These are phyloP conservation scores for Lathyrus aphaca DNA, from an alignment of 306 rosid species.

Conservation along the genomic window DNA sequence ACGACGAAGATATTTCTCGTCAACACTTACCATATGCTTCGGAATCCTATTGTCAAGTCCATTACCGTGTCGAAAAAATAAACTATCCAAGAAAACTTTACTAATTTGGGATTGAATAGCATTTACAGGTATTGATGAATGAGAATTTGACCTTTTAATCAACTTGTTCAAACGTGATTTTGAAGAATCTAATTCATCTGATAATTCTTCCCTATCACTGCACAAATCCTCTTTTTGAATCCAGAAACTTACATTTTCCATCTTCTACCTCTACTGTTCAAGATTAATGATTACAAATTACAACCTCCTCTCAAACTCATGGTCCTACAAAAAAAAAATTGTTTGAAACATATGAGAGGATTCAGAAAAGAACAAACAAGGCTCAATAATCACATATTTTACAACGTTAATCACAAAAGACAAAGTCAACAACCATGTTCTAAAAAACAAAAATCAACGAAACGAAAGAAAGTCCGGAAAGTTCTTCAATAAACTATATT, in stretches of 20 bases:
- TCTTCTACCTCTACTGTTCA: conserved; percentile 48
- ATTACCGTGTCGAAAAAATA: conserved; percentile 48
- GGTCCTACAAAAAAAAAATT: conserved; percentile 31
- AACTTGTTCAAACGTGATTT: conserved; percentile 57
- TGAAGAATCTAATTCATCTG: conserved; percentile 48
- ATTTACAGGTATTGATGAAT: conserved; percentile 53
- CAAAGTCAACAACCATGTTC: conserved; percentile 36
- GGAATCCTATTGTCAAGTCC: conserved; percentile 71
- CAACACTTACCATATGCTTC: conserved; percentile 73
- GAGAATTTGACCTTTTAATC: conserved; percentile 59
- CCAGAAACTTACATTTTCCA: conserved; percentile 58
- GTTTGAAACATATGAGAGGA: conserved; percentile 33
- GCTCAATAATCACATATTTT: conserved; percentile 16
- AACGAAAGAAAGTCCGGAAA: conserved; percentile 46
- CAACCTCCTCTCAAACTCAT: conserved; percentile 41
- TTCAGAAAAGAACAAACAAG: conserved; percentile 42
- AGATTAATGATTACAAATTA: conserved; percentile 39
- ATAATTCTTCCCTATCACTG: conserved; percentile 53
- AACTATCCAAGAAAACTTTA: conserved; percentile 52
- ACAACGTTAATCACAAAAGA: conserved; percentile 38
- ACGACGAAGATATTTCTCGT: conserved; percentile 80
- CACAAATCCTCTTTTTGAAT: conserved; percentile 48
- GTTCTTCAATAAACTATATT: conserved; percentile 16
- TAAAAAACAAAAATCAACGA: conserved; percentile 35
- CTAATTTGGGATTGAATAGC: conserved; percentile 57